Percentiles rank a stretch among this genome's conserved stretches.
These are phyloP conservation scores for Boletus hoseneyae DNA, from an alignment of 1,284 basidiomycete species.

Conservation along the genomic window DNA sequence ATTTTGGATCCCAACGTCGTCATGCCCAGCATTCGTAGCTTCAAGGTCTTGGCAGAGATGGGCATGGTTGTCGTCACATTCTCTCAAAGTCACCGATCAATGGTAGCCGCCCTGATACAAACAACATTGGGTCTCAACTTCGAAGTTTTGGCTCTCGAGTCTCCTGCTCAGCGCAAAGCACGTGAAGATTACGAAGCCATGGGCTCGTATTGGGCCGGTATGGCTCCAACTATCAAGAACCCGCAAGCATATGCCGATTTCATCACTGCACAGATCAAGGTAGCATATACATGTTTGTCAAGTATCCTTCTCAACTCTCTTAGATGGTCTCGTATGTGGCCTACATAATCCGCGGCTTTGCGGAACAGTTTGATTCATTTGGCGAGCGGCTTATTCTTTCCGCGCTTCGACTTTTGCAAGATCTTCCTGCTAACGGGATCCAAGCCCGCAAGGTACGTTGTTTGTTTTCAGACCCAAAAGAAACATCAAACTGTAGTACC, in stretches of 20 bases:
- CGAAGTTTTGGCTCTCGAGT: constrained; percentile 74
- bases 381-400: constrained; percentile 81
- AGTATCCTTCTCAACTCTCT: constrained; percentile 5
- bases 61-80: constrained; percentile 92
- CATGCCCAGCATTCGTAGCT: constrained; percentile 77
- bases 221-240: constrained; percentile 78
- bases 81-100: constrained; percentile 75
- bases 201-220: constrained; percentile 80
- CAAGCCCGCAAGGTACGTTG: constrained; percentile 66
- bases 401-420: constrained; percentile 86
- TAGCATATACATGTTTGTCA: constrained; percentile 26
- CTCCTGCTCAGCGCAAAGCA: constrained; percentile 84
- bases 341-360: constrained; percentile 78
- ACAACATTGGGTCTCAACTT: constrained; percentile 76
- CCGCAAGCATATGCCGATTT: constrained; percentile 83
- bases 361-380: constrained; percentile 73
- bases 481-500: constrained; percentile 10
- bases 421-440: constrained; percentile 90
- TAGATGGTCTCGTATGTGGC: constrained; percentile 93
- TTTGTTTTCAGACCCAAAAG: background rate
- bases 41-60: constrained; percentile 95
- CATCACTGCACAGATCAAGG: constrained; percentile 92
- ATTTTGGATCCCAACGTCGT: constrained; percentile 54
- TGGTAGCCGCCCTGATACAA: constrained; percentile 70
- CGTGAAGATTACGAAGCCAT: constrained; percentile 78